These are phyloP conservation scores for Peronospora farinosa DNA, from an alignment of 352 stramenopile genomes.

Conservation along the genomic window DNA sequence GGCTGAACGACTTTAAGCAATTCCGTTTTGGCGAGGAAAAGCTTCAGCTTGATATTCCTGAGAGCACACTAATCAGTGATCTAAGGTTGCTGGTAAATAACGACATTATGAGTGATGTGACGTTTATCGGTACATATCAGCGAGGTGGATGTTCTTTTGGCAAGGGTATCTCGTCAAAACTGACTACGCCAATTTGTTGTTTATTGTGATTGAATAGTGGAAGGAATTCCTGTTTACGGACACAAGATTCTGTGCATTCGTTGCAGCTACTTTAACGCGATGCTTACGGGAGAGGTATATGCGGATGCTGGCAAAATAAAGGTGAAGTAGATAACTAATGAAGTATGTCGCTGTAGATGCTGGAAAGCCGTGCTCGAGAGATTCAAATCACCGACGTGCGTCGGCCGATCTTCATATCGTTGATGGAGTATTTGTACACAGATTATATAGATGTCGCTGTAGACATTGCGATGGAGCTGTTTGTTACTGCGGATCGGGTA, in stretches of 20 bases:
- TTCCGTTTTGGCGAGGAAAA: constrained; percentile 82
- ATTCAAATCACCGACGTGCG: constrained; percentile 91
- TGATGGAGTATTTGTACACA: constrained; percentile 95
- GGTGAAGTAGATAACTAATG: constrained; percentile 3
- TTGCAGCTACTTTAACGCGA: constrained; percentile 92
- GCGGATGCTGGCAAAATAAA: background rate
- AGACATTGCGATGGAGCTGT: constrained; percentile 91
- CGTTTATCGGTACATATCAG: constrained; percentile 60
- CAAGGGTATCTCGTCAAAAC: background rate
- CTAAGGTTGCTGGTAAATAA: constrained; percentile 75
- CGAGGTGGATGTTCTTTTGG: background rate
- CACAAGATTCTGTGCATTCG: constrained; percentile 91
- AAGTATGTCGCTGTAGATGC: constrained; percentile 61
- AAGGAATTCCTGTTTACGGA: constrained; percentile 79
- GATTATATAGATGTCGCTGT: constrained; percentile 90
- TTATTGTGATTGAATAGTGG: constrained; percentile 38
- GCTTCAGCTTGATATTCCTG: constrained; percentile 80
- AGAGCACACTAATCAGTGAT: constrained; percentile 72
- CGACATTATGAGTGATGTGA: constrained; percentile 85
- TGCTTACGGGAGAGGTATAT: constrained; percentile 71
- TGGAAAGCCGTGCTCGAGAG: constrained; percentile 80
- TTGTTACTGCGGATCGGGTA: constrained; percentile 88
- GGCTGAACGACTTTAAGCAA: constrained; percentile 94
- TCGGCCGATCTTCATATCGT: constrained; percentile 88
- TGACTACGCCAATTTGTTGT: constrained; percentile 1